phyloP scores from a whole-genome alignment of 1,284 basidiomycete species.

The Sporisorium reilianum region DNA sequence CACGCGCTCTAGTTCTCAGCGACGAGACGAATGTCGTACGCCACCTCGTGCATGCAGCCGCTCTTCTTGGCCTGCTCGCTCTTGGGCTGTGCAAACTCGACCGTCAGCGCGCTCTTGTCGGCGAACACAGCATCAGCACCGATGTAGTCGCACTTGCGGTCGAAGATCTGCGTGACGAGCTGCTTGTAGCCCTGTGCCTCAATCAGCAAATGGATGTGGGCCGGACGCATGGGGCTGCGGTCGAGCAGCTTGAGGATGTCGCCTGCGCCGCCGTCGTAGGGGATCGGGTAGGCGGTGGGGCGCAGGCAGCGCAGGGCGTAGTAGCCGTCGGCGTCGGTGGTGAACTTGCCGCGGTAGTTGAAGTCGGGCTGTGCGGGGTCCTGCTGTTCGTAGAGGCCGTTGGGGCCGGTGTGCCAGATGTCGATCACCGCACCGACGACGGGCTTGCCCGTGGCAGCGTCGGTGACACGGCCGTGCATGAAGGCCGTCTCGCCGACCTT shows the following conservation, averaged over 20 bases:
- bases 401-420: conserved; percentile 70
- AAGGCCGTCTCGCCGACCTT: conserved; percentile 64
- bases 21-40: conserved; percentile 61
- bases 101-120: conserved; percentile 68
- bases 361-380: conserved; percentile 68
- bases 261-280: conserved; percentile 69
- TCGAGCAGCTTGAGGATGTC: conserved; percentile 69
- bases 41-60: conserved; percentile 46
- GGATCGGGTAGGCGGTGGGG: conserved; percentile 70
- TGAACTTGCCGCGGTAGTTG: conserved; percentile 67
- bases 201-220: conserved; percentile 68
- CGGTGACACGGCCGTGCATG: conserved; percentile 67
- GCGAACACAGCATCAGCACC: conserved; percentile 70
- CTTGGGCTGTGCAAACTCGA: conserved; percentile 61
- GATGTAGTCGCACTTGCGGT: conserved; percentile 69
- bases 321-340: conserved; percentile 66
- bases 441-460: conserved; percentile 64
- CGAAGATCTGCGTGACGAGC: conserved; percentile 65
- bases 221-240: conserved; percentile 70
- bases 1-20: conserved; percentile 32
- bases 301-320: conserved; percentile 67
- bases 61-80: conserved; percentile 34
- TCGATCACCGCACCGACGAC: conserved; percentile 68
- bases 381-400: conserved; percentile 71
- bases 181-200: conserved; percentile 35